Base-by-base conservation (phyloP, 2,329 filamentous ascomycete species). In the Exophiala dermatitidis region DNA sequence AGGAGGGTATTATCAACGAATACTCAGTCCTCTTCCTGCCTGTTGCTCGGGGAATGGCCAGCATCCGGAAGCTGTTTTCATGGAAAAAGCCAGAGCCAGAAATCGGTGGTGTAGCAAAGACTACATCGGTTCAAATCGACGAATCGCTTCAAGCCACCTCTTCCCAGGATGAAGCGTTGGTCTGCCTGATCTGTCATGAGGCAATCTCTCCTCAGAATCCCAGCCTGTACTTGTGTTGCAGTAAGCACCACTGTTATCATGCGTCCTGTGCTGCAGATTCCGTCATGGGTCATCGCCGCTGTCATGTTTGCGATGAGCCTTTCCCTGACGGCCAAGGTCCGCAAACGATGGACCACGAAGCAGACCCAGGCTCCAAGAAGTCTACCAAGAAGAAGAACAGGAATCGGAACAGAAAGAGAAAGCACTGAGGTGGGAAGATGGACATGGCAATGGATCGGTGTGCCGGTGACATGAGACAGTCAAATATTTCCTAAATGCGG, bases 171-270 rank as follows among this genome's bases (percentile, higher is more conserved):
- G 28, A n/a, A 30, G 33, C 9, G 31, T 10, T 28, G 3, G 4
- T 12, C 10, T 49, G 46, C 36, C 10, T 49, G 38, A 26, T 49
- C 28, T 49, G 46, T 9, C 10, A 41, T 8, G 38, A 42, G 3
- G n/a, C 29, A n/a, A 33, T 42, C 7, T 10, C 7, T 40, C 28
- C 7, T 6, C 9, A 42, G 19, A 36, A 42, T 1, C 36, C 34
- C 9, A 12, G 32, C n/a, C 7, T 47, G 30, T 52, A 33, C 36
- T 12, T 52, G 44, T 30, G 19, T 28, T 52, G 50, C 32, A 34
- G 10, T 42, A 46, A 51, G 8, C 30, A 8, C 4, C 49, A 51
- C 37, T 32, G 33, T 37, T 47, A 41, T 12, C 44, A 52, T 43
- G 8, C 19, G 3, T n/a, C 10, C 4, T 51, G 49, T 46, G 49